Base-by-base conservation (phyloP, 306 rosid species). In the Cotoneaster glaucophyllus region DNA sequence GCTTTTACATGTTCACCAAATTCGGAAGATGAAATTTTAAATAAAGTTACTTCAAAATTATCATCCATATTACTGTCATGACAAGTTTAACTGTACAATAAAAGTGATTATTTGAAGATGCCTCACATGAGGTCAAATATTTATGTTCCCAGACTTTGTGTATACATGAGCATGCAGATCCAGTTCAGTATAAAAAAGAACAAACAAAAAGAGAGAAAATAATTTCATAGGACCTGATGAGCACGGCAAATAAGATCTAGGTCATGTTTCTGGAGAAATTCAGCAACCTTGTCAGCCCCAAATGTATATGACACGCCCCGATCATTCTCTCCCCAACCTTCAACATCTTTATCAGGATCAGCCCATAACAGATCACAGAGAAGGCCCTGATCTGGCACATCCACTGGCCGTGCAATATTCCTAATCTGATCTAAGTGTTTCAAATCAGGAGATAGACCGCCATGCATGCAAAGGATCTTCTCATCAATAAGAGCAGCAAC, bases 391-490 rank as follows among this genome's bases (percentile, higher is more conserved):
- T 91, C 94, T 29, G 97, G 97, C 67, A 91, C 92, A 70, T 91
- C 97, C 26, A 86, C 80, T 29, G 97, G 97, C 66, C 95, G 93
- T 63, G 97, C 93, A 85, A 91, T 87, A 82, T 67, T 87, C 80
- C 95, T 86, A 22, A 91, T 91, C 86, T 82, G 95, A 86, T 89
- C 93, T 69, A 91, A 76, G 84, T 81, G 78, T 81, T 89, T 85
- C 78, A 89, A 84, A 63, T 89, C 93, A 39, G 95, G 97, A 26
- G 97, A 91, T 13, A 89, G 78, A 69, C 97, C 97, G 32, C 97
- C 97, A 79, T 89, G 97, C 95, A 91, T 91, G 82, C 95, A 91
- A 70, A 91, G 93, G 79, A 89, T 91, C 90, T 91, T 91, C 84
- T 87, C 95, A 67, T 91, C 97, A 80, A 89, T 79, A 56, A 91